Evolutionary conservation across 495 filamentous ascomycete genomes (phyloP).

Genomic region (Neurospora sp.): DNA sequence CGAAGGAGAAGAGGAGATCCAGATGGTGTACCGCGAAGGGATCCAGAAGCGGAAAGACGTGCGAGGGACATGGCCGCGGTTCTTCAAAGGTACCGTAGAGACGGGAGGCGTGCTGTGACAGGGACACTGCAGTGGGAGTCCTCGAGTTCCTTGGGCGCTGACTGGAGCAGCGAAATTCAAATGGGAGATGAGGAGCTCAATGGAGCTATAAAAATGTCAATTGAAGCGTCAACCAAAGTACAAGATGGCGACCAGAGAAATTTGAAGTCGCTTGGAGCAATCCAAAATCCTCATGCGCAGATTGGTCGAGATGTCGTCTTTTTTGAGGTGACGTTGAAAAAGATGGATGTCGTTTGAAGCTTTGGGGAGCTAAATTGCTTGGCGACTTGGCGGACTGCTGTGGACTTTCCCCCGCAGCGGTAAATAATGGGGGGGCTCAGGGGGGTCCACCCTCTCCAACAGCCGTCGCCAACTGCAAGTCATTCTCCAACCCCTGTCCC

Average conservation of each 20-base stretch:
- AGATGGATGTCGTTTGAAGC: not conserved
- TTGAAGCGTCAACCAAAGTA: not conserved
- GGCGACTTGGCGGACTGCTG: not conserved
- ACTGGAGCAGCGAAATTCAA: not conserved
- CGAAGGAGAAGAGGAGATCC: constrained; percentile 1
- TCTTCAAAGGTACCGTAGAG: not conserved
- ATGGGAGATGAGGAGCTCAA: not conserved
- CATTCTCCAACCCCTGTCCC: not conserved
- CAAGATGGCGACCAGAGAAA: not conserved
- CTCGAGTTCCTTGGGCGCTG: not conserved
- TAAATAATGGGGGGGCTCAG: not conserved
- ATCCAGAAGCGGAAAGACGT: not conserved
- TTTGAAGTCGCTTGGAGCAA: not conserved
- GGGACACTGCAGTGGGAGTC: not conserved
- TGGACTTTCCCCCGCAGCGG: not conserved
- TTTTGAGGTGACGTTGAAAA: not conserved
- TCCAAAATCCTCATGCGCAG: not conserved
- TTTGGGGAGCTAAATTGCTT: not conserved
- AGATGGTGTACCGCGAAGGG: not conserved
- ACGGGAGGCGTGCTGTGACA: not conserved
- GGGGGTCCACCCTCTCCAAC: not conserved
- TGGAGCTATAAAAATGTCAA: not conserved
- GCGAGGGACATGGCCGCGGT: not conserved
- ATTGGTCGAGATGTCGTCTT: not conserved
- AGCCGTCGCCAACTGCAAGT: constrained; percentile 7